Evolutionary conservation across 2,329 filamentous ascomycete genomes (phyloP).

Genomic region (Fonsecaea erecta): DNA sequence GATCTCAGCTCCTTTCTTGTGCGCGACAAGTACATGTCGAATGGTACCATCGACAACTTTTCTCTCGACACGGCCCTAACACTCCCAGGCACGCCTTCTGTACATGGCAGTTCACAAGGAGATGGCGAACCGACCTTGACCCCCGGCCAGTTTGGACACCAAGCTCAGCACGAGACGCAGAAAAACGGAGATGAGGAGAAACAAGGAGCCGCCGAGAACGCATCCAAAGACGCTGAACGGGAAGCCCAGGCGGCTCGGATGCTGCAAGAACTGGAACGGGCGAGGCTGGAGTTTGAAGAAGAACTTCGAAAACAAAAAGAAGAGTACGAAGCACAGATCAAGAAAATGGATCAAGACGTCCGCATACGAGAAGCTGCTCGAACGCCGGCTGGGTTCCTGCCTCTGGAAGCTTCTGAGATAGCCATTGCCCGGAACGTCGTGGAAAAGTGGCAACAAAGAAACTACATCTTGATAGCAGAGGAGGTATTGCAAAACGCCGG

Average conservation of each 20-base stretch:
- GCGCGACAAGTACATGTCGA: constrained; percentile 93
- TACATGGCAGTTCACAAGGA: constrained; percentile 62
- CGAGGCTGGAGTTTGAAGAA: constrained; percentile 87
- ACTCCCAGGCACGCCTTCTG: constrained; percentile 84
- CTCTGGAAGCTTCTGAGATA: constrained; percentile 72
- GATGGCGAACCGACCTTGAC: constrained; percentile 62
- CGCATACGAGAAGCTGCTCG: constrained; percentile 59
- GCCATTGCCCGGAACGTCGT: constrained; percentile 69
- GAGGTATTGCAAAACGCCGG: constrained; percentile 85
- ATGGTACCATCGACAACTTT: constrained; percentile 92
- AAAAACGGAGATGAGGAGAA: constrained; percentile 77
- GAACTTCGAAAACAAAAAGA: constrained; percentile 83
- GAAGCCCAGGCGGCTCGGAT: constrained; percentile 77
- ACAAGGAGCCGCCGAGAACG: constrained; percentile 75
- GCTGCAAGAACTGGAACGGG: constrained; percentile 76
- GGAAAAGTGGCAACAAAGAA: constrained; percentile 77
- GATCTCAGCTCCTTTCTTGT: constrained; percentile 85
- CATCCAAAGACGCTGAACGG: constrained; percentile 71
- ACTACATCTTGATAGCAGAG: constrained; percentile 94
- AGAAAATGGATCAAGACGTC: constrained; percentile 64
- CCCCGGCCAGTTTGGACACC: constrained; percentile 79
- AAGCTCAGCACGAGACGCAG: constrained; percentile 78
- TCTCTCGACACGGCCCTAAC: constrained; percentile 93
- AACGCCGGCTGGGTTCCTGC: constrained; percentile 47
- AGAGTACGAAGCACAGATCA: constrained; percentile 81